These are phyloP conservation scores for Murraya paniculata DNA, from an alignment of 345 rosid genomes.

Conservation along the genomic window DNA sequence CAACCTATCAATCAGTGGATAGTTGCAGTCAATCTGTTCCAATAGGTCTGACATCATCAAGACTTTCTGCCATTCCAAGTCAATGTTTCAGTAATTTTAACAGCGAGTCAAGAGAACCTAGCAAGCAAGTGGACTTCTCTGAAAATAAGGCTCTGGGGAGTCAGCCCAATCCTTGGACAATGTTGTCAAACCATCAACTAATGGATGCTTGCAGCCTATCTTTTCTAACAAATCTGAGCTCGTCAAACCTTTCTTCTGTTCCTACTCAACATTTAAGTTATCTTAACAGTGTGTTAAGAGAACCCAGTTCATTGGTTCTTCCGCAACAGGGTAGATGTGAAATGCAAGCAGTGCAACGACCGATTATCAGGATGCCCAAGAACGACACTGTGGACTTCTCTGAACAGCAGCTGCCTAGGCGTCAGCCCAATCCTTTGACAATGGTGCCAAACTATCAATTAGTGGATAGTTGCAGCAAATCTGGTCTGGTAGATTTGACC, in stretches of 20 bases:
- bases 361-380: constrained; percentile 24
- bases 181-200: neutral
- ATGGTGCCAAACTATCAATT: neutral
- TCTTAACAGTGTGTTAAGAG: neutral
- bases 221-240: neutral
- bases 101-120: constrained; percentile 1
- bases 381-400: constrained; percentile 11
- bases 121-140: constrained; percentile 14
- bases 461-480: neutral
- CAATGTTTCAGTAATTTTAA: neutral
- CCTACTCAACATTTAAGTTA: neutral
- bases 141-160: neutral
- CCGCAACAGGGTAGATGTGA: neutral
- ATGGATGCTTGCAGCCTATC: neutral
- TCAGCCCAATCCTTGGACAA: constrained; percentile 9
- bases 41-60: neutral
- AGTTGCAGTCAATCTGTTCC: constrained; percentile 8
- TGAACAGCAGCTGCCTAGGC: neutral
- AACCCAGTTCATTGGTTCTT: constrained; percentile 8
- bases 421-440: constrained; percentile 12
- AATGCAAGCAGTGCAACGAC: constrained; percentile 13
- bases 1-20: neutral
- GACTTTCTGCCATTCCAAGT: neutral
- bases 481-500: neutral
- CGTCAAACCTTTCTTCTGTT: neutral